Evolutionary conservation across 2,329 filamentous ascomycete species (phyloP), one percentile per base, ranked within the genome.

Genomic region (Penicillium polonicum): DNA sequence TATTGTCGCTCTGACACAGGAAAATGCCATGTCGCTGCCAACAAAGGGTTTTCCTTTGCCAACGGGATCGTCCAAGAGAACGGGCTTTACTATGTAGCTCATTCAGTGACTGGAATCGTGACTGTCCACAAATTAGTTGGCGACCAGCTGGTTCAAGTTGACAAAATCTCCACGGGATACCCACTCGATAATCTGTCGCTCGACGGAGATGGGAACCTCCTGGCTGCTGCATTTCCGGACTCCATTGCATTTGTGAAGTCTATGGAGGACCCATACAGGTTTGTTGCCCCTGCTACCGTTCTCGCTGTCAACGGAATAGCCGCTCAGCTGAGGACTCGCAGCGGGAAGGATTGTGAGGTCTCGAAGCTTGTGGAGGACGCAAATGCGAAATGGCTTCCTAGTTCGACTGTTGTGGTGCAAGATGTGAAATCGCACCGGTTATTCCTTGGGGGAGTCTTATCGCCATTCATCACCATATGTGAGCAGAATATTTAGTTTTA

Each of bases 391-490:
- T 35, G 31, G 31, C 45, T 48, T 48, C 45, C 29, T 36, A 48
- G 19, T 35, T 48, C 45, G 19, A 36, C 45, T 35, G 31, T 35
- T 36, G 45, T 25, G 9, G 31, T 48, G 19, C 33, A n/a, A 17
- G 45, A 48, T n/a, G 45, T 36, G 8, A 12, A 36, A 13, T 50
- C n/a, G 12, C 19, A 56, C 33, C 44, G 46, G 7, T 45, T 64
- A 21, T 63, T 60, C 46, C 35, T 67, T 41, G 49, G 49, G 38
- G 67, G 65, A 29, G 54, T 66, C 1, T 55, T 65, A 17, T 67
- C 68, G 2, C 62, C 63, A 9, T 70, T 67, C 36, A 60, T 68
- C 12, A 62, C 56, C 8, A 58, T 68, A 15, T 69, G 66, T 51
- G 58, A 65, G 42, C 33, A 35, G 35, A 23, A 15, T 23, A 15